Conservation (phyloP, 1,139 yeast species). For the Ogataea hybrid region DNA sequence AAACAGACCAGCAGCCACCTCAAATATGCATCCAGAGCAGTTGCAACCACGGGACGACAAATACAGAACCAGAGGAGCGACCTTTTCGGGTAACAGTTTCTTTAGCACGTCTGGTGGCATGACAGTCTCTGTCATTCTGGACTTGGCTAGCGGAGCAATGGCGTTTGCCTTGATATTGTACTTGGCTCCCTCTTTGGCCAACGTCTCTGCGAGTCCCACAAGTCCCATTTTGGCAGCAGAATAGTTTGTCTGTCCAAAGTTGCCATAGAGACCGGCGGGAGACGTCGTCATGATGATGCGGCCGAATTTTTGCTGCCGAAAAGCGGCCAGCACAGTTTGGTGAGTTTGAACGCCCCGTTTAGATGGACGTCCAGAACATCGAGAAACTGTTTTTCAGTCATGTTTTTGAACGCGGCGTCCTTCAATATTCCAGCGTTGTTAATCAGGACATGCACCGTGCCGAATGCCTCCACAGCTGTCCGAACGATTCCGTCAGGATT, state of each 20-base stretch:
- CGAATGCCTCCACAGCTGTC: slow-evolving; percentile 83
- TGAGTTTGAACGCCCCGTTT: slow-evolving; percentile 82
- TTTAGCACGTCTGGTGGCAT: slow-evolving; percentile 84
- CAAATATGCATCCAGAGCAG: slow-evolving; percentile 75
- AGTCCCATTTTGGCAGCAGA: slow-evolving; percentile 91
- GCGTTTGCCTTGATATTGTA: slow-evolving; percentile 82
- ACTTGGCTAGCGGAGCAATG: slow-evolving; percentile 92
- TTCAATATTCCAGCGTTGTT: slow-evolving; percentile 96
- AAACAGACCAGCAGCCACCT: slow-evolving; percentile 92
- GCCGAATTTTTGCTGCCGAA: slow-evolving; percentile 84
- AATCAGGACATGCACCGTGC: slow-evolving; percentile 83
- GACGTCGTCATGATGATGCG: slow-evolving; percentile 90
- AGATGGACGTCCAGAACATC: slow-evolving; percentile 85
- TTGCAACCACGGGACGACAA: slow-evolving; percentile 61
- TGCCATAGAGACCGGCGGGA: slow-evolving; percentile 96
- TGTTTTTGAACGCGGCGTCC: slow-evolving; percentile 72
- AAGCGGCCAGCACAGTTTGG: slow-evolving; percentile 92
- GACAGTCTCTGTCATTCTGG: slow-evolving; percentile 92
- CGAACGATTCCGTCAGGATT: slow-evolving; percentile 81
- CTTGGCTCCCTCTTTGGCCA: slow-evolving; percentile 89
- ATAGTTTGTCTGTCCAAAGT: slow-evolving; percentile 96
- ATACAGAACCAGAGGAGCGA: slow-evolving; percentile 86
- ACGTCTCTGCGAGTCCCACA: slow-evolving; percentile 89
- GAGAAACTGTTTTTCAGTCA: slow-evolving; percentile 78
- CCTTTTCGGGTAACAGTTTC: slow-evolving; percentile 79